These are phyloP conservation scores for Coleophoma crateriformis DNA, from an alignment of 2,329 filamentous ascomycete genomes.

Conservation along the genomic window DNA sequence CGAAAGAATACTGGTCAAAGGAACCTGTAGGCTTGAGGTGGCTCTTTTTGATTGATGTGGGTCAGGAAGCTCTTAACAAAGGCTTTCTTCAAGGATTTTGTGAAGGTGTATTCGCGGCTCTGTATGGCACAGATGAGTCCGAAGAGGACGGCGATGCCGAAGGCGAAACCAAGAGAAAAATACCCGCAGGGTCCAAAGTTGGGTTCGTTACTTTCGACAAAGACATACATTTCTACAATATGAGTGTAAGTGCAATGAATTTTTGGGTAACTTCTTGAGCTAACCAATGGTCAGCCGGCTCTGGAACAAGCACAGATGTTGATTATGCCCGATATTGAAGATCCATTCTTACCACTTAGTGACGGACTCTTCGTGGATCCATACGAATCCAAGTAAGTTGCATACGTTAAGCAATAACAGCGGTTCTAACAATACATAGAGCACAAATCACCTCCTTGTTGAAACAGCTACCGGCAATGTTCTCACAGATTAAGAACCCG, in stretches of 20 bases:
- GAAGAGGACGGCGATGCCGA: constrained; percentile 35
- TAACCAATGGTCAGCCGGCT: constrained; percentile 44
- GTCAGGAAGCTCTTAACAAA: constrained; percentile 84
- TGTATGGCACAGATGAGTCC: constrained; percentile 66
- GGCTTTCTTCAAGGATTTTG: constrained; percentile 89
- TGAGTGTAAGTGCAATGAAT: constrained; percentile 55
- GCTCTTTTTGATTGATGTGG: constrained; percentile 91
- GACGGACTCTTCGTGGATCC: constrained; percentile 94
- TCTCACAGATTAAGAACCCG: constrained; percentile 81
- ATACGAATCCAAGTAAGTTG: constrained; percentile 68
- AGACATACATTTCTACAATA: constrained; percentile 97
- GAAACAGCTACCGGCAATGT: constrained; percentile 75
- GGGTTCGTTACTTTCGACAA: constrained; percentile 96
- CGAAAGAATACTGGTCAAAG: constrained; percentile 98
- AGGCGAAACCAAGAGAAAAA: constrained; percentile 44
- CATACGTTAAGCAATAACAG: neutral
- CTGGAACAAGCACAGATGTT: constrained; percentile 93
- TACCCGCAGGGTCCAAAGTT: constrained; percentile 79
- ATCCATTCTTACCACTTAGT: constrained; percentile 88
- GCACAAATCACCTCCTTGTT: constrained; percentile 85
- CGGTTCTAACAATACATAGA: constrained; percentile 27
- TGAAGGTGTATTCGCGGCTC: constrained; percentile 75
- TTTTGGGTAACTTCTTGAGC: neutral
- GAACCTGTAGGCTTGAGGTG: constrained; percentile 83
- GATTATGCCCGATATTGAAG: constrained; percentile 96